phyloP scores from a whole-genome alignment of 106 monocot genomes.

The Platanthera zijinensis region DNA sequence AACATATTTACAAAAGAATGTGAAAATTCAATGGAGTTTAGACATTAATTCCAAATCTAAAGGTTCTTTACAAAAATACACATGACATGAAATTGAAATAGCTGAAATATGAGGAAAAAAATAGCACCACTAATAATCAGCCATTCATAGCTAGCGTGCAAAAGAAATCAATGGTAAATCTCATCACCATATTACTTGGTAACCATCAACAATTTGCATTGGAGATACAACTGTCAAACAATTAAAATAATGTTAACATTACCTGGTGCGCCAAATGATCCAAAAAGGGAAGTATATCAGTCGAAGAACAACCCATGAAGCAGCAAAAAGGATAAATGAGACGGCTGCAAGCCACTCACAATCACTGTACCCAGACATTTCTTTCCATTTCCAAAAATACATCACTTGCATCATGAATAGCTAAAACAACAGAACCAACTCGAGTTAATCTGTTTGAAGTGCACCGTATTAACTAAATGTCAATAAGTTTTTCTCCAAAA shows the following conservation, averaged over 20 bases:
- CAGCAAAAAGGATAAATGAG: conserved; percentile 62
- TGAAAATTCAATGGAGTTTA: not conserved
- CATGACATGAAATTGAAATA: not conserved
- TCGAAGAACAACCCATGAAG: conserved; percentile 69
- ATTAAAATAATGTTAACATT: not conserved
- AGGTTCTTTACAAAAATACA: not conserved
- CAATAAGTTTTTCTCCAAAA: not conserved
- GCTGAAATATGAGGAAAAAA: not conserved
- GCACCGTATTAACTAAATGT: not conserved
- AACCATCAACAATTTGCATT: not conserved
- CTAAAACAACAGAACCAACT: conserved; percentile 84
- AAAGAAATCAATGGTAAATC: not conserved
- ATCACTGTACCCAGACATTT: conserved; percentile 87
- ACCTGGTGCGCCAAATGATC: conserved; percentile 92
- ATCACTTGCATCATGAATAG: conserved; percentile 93
- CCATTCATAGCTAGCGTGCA: not conserved
- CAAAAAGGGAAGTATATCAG: conserved; percentile 82
- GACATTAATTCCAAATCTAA: not conserved
- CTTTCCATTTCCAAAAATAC: conserved; percentile 85
- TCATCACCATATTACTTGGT: not conserved
- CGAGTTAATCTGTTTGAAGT: conserved; percentile 62
- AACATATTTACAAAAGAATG: not conserved
- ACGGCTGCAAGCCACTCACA: conserved; percentile 47
- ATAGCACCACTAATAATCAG: not conserved
- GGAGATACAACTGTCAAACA: not conserved